Evolutionary conservation across 2,329 filamentous ascomycete species (phyloP).

Genomic region (Penicillium sp.): DNA sequence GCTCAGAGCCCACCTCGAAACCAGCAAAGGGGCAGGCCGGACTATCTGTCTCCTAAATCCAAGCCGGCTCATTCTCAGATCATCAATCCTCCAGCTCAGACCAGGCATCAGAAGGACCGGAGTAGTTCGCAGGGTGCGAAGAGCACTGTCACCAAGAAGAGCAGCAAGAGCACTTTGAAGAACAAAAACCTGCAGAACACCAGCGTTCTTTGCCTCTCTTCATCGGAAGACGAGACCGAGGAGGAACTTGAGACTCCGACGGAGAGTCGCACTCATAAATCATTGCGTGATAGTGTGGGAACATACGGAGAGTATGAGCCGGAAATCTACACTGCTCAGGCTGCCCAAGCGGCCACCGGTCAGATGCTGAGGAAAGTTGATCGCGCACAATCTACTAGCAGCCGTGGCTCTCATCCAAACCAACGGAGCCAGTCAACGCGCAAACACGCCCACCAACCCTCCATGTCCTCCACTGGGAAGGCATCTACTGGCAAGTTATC

Average conservation of each 20-base stretch:
- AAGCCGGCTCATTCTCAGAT: slow-evolving; percentile 14
- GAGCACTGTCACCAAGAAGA: slow-evolving; percentile 36
- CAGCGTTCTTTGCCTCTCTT: slow-evolving; percentile 51
- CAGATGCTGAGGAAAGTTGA: slow-evolving; percentile 31
- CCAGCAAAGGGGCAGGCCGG: slow-evolving; percentile 22
- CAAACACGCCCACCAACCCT: slow-evolving; percentile 5
- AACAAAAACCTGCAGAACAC: slow-evolving; percentile 45
- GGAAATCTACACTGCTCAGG: slow-evolving; percentile 46
- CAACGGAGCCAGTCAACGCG: slow-evolving; percentile 15
- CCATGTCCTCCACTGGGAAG: slow-evolving; percentile 26
- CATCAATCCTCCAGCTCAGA: slow-evolving; percentile 19
- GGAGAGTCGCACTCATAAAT: slow-evolving; percentile 14
- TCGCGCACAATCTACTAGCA: slow-evolving; percentile 27
- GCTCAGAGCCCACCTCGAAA: slow-evolving; percentile 25
- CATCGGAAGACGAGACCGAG: slow-evolving; percentile 50
- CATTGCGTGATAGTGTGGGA: slow-evolving; percentile 40
- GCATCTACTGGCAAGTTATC: slow-evolving; percentile 33
- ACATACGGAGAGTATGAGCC: slow-evolving; percentile 43
- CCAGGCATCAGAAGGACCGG: slow-evolving; percentile 13
- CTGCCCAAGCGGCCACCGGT: slow-evolving; percentile 35
- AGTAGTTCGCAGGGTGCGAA: slow-evolving; percentile 20
- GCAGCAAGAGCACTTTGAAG: slow-evolving; percentile 39
- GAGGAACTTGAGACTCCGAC: slow-evolving; percentile 27
- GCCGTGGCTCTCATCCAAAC: slow-evolving; percentile 23
- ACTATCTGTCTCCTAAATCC: slow-evolving; percentile 26